Base-by-base conservation (phyloP, 331 rosid genomes). In the Rosa hybrid region DNA sequence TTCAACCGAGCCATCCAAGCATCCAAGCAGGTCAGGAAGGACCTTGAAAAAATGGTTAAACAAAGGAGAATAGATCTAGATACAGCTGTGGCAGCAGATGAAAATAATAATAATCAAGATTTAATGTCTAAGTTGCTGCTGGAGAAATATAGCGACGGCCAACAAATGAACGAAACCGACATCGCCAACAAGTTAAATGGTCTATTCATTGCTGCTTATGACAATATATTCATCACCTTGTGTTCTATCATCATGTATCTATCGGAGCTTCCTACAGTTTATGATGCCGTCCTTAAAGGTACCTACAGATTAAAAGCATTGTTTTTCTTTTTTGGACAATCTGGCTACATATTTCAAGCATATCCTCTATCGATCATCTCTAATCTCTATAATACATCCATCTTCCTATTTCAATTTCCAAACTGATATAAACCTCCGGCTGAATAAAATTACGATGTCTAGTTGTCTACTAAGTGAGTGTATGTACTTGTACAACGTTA, bases 211-310 rank as follows among this genome's bases (percentile, higher is more conserved):
- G 79, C 45, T 4, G 70, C 70, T 17, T 41, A 65, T 12, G 84
- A 65, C 38, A 23, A 16, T 13, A 3, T 72, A 9, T 72, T 77
- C 50, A 50, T 25, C 44, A 42, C 56, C 13, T 41, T 74, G 49
- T 42, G 27, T 54, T 18, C 74, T 16, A 67, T 81, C 2, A 10
- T 81, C 23, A 48, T 42, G 49, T 42, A 11, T 42, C 74, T 81
- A 11, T 34, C 80, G 0, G 70, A 81, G n/a, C 67, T 51, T 41
- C 76, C 84, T 41, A 57, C 45, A 5, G 51, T 81, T 14, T 81
- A 81, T 30, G 84, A 81, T 34, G 57, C 56, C 41, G 76, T 81
- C n/a, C 30, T 51, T 13, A 53, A n/a, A 68, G 80, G 84, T 30
- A 30, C 34, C 2, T 74, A 74, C 9, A 8, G 9, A 44, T 42